These are phyloP conservation scores for Colletotrichum kahawae DNA, from an alignment of 2,329 filamentous ascomycete species.

Conservation along the genomic window DNA sequence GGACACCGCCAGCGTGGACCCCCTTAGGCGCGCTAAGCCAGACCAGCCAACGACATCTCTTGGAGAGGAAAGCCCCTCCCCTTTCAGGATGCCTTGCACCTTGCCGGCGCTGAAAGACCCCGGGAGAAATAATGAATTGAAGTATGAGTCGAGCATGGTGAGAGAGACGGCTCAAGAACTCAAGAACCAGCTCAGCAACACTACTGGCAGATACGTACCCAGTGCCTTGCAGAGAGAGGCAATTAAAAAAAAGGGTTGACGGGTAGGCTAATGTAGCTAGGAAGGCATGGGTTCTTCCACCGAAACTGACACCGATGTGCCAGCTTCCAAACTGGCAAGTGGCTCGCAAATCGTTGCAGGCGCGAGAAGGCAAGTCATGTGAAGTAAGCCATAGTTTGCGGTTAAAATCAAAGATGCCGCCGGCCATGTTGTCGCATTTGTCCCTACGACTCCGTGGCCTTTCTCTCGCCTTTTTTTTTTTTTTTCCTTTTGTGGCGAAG, in stretches of 20 bases:
- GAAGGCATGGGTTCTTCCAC: constrained; percentile 8
- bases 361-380: neutral
- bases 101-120: neutral
- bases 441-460: neutral
- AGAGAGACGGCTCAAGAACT: neutral
- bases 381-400: neutral
- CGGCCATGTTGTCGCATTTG: neutral
- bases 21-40: neutral
- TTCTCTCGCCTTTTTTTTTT: neutral
- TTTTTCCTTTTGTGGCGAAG: neutral
- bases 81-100: neutral
- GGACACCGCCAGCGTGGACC: neutral
- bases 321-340: constrained; percentile 6
- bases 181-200: neutral
- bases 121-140: neutral
- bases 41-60: neutral
- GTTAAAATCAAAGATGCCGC: neutral
- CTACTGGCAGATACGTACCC: neutral
- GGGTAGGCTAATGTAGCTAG: constrained; percentile 22
- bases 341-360: neutral
- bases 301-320: neutral
- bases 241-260: constrained; percentile 2
- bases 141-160: neutral
- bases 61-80: neutral
- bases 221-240: constrained; percentile 11